Evolutionary conservation across 2,329 filamentous ascomycete species (phyloP), one percentile per base, ranked within the genome.

Genomic region (Aspergillus sp.): DNA sequence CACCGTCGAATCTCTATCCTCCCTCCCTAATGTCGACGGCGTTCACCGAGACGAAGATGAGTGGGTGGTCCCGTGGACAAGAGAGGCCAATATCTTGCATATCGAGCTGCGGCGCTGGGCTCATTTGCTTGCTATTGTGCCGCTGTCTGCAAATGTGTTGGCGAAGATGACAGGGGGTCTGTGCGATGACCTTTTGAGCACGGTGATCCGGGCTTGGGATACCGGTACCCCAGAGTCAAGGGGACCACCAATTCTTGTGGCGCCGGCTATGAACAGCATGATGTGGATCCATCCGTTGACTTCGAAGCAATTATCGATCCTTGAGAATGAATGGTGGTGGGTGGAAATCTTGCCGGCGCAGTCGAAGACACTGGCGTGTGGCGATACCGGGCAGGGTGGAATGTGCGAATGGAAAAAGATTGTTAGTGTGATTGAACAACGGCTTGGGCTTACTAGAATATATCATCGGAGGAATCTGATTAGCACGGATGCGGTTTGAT

Each of bases 231-330:
- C 58, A 27, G 61, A 59, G 33, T 32, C 44, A 10, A 53, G 47
- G 22, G 81, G 76, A 65, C 85, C 84, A 66, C 79, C 75, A 53
- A 88, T 95, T 32, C 60, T 93, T 1, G 85, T 91, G 0, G 86
- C 86, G 2, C 84, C 85, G 1, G 83, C 86, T 25, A 95, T 95
- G 88, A 95, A 96, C 65, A 89, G 82, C 20, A 83, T 84, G 3
- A 95, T 95, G 90, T 95, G 87, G 85, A 74, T 77, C 47, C 89
- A 96, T 63, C 90, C 90, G 2, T 73, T 95, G 41, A 95, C 90
- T 1, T 76, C 70, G 44, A 81, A 79, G 53, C 88, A 95, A 54
- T 69, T 95, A 33, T 71, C 71, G 37, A 73, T 86, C 0, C 71
- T 96, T 42, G 78, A 85, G 43, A 86, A 90, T 49, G 95, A 90